Evolutionary conservation across 1,284 basidiomycete genomes (phyloP).

Genomic region (Trichosporon sp.): DNA sequence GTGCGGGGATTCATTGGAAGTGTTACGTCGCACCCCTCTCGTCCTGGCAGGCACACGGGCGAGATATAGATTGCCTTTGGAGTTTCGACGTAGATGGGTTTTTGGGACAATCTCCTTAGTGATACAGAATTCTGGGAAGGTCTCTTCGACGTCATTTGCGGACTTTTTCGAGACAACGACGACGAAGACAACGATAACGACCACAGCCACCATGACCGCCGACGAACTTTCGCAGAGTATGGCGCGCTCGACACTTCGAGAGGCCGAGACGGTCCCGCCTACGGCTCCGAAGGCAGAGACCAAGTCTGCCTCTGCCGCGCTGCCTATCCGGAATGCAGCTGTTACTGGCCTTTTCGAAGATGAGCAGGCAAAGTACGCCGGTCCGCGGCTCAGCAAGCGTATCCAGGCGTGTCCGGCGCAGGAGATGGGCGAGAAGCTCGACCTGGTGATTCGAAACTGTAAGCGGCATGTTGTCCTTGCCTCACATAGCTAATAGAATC

Average conservation of each 20-base stretch:
- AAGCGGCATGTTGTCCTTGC: not conserved
- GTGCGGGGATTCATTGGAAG: no score
- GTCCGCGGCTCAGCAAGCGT: slow-evolving; percentile 10
- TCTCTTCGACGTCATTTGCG: no score
- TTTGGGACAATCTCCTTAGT: no score
- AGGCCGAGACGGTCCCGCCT: not conserved
- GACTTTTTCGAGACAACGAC: no score
- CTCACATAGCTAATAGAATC: not conserved
- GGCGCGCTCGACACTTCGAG: not conserved
- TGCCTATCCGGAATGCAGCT: slow-evolving; percentile 3
- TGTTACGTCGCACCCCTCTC: no score
- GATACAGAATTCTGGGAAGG: no score
- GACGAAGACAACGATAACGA: no score
- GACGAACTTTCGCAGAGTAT: not conserved
- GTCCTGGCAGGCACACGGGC: no score
- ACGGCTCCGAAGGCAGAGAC: not conserved
- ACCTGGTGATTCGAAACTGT: slow-evolving; percentile 12
- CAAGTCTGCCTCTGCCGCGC: not conserved
- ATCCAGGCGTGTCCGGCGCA: not conserved
- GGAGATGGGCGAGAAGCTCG: slow-evolving; percentile 10
- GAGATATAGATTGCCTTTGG: no score
- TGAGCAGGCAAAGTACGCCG: slow-evolving; percentile 5
- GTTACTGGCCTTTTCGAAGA: slow-evolving; percentile 12
- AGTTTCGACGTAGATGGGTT: no score
- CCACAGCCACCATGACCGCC: no score